A percentile compares a stretch with the other conserved stretches of the same genome.
phyloP scores from a whole-genome alignment of 805 yeast species.

The Saccharomycopsis fermentans region DNA sequence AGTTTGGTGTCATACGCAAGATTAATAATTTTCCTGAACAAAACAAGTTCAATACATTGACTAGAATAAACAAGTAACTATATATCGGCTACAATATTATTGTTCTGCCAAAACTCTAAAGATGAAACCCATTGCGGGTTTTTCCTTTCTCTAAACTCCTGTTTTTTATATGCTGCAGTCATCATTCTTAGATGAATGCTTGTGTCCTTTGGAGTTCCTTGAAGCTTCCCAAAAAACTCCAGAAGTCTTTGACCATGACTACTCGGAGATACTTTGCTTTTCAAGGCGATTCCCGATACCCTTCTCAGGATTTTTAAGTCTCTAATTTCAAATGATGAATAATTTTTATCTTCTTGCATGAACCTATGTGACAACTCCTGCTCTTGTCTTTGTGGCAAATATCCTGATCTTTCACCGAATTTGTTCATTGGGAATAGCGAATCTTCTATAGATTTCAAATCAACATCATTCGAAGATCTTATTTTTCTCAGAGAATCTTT shows the following conservation, averaged over 20 bases:
- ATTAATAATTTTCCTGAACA: background rate
- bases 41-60: background rate
- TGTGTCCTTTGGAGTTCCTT: background rate
- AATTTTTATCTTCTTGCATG: background rate
- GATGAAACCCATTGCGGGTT: background rate
- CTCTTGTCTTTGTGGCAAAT: constrained; percentile 10
- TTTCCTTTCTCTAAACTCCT: background rate
- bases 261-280: background rate
- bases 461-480: background rate
- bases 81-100: background rate
- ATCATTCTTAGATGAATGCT: background rate
- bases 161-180: background rate
- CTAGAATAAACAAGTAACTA: background rate
- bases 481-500: background rate
- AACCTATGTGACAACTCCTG: background rate
- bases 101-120: background rate
- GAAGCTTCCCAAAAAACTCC: background rate
- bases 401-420: constrained; percentile 8
- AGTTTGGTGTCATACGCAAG: background rate
- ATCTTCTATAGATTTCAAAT: constrained; percentile 4
- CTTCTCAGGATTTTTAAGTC: background rate
- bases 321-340: background rate
- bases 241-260: background rate
- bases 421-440: constrained; percentile 3
- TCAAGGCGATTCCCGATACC: background rate